Base-by-base conservation (phyloP, 495 filamentous ascomycete genomes). In the Penicillium soppii region DNA sequence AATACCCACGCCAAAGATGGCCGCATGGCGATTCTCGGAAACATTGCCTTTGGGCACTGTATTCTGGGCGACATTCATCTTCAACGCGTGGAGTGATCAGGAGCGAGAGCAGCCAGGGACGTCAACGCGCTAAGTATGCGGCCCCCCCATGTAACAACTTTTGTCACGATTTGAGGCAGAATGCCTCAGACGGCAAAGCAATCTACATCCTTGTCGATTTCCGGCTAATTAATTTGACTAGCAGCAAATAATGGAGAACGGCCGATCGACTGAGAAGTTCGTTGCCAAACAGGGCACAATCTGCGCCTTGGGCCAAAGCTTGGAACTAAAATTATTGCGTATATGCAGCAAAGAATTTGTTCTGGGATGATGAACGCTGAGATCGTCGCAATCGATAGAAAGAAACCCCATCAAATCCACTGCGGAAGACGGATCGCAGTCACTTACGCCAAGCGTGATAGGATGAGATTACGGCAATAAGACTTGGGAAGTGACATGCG, bases 1-100 rank as follows among this genome's bases (percentile, higher is more conserved):
- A 22, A 52, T 25, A 2, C 38, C 49, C 16, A 52, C 39, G 9
- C 49, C 49, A 44, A 52, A 43, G 22, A 43, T 44, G 4, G 49
- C 49, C 16, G 40, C 49, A 52, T 44, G 39, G 17, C 38, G 49
- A 30, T 30, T 52, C 38, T 51, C 35, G 16, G 12, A 16, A 32
- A 41, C 13, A 41, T 41, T 25, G 21, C 38, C 38, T 7, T 1
- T 8, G 5, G 38, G 9, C 21, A 20, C 38, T 13, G 21, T 25
- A 7, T 41, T 25, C 21, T 41, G 38, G 12, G 9, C 38, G 21
- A 41, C 38, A 7, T 41, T 7, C 38, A 41, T 25, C 10, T 25
- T 41, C 20, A 1, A 23, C 10, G 12, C 20, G 38, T 41, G 21
- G 38, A 25, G 13, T 41, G 20, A 25, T 5, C 22, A n/a, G 38